Evolutionary conservation across 495 filamentous ascomycete genomes (phyloP).

Genomic region (Neurospora africana): DNA sequence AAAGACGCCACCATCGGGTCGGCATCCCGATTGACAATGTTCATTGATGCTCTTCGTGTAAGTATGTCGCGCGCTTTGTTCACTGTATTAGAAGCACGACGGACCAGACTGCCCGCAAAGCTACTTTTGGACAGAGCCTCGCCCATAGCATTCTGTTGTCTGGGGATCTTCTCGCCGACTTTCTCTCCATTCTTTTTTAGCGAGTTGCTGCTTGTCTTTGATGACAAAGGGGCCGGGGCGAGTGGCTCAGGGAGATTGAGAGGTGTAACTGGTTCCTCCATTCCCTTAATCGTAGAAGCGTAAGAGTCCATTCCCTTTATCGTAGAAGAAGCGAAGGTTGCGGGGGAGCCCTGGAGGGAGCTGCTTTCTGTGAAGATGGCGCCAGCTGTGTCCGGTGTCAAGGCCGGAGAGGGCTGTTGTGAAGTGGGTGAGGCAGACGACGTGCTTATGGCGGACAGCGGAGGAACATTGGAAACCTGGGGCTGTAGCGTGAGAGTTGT

Average conservation of each 20-base stretch:
- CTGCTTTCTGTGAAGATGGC: constrained; percentile 27
- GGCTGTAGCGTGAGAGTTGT: constrained; percentile 24
- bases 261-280: constrained; percentile 7
- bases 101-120: constrained; percentile 23
- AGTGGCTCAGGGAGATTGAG: constrained; percentile 36
- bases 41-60: neutral
- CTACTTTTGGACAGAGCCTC: constrained; percentile 13
- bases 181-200: constrained; percentile 13
- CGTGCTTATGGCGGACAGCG: constrained; percentile 32
- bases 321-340: constrained; percentile 23
- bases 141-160: constrained; percentile 19
- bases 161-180: neutral
- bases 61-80: constrained; percentile 15
- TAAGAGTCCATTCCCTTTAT: constrained; percentile 10
- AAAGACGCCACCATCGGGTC: neutral
- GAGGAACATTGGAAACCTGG: constrained; percentile 19
- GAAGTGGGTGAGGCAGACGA: constrained; percentile 32
- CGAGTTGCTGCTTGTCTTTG: constrained; percentile 28
- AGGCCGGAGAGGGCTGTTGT: constrained; percentile 31
- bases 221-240: constrained; percentile 16
- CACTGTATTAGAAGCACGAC: constrained; percentile 35
- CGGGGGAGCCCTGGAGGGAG: constrained; percentile 34
- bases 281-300: constrained; percentile 3
- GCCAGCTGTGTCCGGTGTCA: constrained; percentile 27
- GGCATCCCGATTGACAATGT: neutral